Conservation (phyloP, 2,329 filamentous ascomycete genomes). For the Fusarium odoratissimum region DNA sequence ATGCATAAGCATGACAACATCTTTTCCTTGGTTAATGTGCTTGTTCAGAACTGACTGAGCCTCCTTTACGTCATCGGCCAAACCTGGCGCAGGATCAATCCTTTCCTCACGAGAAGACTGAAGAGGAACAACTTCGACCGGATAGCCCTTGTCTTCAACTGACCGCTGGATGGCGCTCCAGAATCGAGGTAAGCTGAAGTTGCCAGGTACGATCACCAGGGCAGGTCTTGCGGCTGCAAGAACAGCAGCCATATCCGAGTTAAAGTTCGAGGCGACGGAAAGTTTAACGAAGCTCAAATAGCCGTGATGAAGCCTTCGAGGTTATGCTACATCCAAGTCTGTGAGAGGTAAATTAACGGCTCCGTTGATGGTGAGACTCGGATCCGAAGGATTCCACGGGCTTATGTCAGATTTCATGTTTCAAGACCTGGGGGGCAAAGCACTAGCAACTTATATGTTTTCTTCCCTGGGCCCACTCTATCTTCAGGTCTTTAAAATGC, state of each 20-base stretch:
- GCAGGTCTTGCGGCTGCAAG: background rate
- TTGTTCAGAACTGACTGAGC: background rate
- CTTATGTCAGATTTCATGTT: background rate
- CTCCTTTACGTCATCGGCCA: slow-evolving; percentile 3
- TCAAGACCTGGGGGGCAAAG: too few species aligned
- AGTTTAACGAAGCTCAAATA: rapidly evolving
- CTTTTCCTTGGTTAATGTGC: background rate
- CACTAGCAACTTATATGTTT: background rate
- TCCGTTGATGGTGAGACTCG: too few species aligned
- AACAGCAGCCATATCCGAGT: background rate
- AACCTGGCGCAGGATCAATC: slow-evolving; percentile 9
- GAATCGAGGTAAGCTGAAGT: slow-evolving; percentile 15
- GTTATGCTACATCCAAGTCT: background rate
- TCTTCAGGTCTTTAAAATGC: too few species aligned
- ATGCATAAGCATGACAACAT: slow-evolving; percentile 20
- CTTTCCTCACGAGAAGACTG: background rate
- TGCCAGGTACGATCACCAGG: background rate
- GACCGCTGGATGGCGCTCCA: background rate
- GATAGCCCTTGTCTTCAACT: background rate
- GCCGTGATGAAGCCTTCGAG: too few species aligned
- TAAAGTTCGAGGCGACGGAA: rapidly evolving
- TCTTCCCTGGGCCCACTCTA: background rate
- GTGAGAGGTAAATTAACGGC: background rate
- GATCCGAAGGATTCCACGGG: background rate
- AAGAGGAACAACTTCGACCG: background rate